Conservation (phyloP, 805 yeast genomes). For the Grigorovia jiainica region DNA sequence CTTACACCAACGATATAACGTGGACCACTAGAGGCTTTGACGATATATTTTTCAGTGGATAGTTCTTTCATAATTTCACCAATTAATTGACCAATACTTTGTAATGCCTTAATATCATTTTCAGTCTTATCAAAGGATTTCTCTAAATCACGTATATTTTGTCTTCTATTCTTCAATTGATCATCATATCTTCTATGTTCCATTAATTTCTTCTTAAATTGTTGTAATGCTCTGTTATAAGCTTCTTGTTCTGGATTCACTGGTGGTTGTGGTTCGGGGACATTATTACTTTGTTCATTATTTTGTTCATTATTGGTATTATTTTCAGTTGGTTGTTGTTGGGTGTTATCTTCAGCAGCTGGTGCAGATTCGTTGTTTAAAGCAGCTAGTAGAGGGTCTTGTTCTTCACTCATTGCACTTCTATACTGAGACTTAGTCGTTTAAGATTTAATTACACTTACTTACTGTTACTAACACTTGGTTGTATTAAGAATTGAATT, state of each 20-base stretch:
- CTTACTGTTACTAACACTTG: too few species aligned
- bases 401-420: slow-evolving; percentile 45
- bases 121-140: slow-evolving; percentile 86
- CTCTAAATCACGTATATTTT: slow-evolving; percentile 75
- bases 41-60: slow-evolving; percentile 90
- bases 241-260: slow-evolving; percentile 47
- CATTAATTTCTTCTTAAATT: slow-evolving; percentile 73
- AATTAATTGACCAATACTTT: slow-evolving; percentile 92
- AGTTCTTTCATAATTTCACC: slow-evolving; percentile 95
- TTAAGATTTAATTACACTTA: too few species aligned
- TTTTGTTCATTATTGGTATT: slow-evolving; percentile 5
- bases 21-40: slow-evolving; percentile 95
- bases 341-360: slow-evolving; percentile 1
- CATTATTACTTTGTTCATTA: slow-evolving; percentile 20
- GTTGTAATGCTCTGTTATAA: slow-evolving; percentile 65
- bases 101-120: slow-evolving; percentile 92
- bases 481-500: too few species aligned
- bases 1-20: slow-evolving; percentile 96
- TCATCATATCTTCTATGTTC: slow-evolving; percentile 96
- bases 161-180: slow-evolving; percentile 71
- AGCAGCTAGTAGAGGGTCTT: slow-evolving; percentile 71
- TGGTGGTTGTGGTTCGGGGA: slow-evolving; percentile 19
- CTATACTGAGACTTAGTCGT: background rate
- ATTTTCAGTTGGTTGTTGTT: slow-evolving; percentile 1
- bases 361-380: slow-evolving; percentile 23